Conservation (phyloP, 2,329 filamentous ascomycete species). For the Lasiodiplodia gonubiensis region DNA sequence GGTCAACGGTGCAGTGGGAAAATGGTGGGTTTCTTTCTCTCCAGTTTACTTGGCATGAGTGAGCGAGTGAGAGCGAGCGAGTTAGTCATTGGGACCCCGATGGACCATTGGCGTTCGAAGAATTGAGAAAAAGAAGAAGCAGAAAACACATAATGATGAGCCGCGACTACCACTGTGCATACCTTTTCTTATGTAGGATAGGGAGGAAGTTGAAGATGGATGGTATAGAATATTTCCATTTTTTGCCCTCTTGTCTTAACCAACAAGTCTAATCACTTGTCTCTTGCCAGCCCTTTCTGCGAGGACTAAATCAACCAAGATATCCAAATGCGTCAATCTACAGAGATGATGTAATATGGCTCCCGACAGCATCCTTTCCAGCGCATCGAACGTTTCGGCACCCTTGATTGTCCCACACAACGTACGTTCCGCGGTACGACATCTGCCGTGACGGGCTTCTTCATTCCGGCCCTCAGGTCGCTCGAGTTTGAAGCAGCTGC, state of each 20-base stretch:
- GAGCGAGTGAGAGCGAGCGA: constrained; percentile 11
- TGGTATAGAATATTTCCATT: constrained; percentile 12
- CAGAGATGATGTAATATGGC: background rate
- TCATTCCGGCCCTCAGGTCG: background rate
- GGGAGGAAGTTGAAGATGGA: background rate
- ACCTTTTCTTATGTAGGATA: constrained; percentile 21
- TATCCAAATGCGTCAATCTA: background rate
- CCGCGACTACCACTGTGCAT: constrained; percentile 18
- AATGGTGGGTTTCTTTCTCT: constrained; percentile 14
- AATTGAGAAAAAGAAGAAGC: background rate
- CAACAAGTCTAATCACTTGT: background rate
- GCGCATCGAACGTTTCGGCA: background rate
- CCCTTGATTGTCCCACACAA: background rate
- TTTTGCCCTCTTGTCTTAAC: background rate
- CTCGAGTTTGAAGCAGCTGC: no score
- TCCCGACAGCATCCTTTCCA: background rate
- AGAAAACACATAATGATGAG: constrained; percentile 9
- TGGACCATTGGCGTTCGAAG: background rate
- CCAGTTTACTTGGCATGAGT: constrained; percentile 7
- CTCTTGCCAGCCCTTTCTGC: background rate
- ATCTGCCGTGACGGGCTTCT: background rate
- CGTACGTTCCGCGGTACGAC: background rate
- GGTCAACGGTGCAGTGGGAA: constrained; percentile 3
- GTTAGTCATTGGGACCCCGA: background rate
- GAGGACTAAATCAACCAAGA: background rate